Conservation (phyloP, 208 protist genomes). For the Crithidia expoeki region DNA sequence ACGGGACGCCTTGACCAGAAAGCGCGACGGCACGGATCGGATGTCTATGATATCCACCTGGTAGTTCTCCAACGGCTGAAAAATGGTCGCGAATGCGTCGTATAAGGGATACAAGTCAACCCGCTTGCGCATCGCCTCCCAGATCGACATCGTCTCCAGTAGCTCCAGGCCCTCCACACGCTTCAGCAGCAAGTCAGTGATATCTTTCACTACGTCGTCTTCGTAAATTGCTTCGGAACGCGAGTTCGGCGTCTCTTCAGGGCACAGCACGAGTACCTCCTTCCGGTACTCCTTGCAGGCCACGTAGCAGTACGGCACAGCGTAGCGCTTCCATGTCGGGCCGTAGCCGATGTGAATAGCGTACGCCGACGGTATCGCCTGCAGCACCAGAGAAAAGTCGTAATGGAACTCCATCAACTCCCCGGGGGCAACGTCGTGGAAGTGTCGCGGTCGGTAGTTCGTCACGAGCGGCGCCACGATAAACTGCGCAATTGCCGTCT, state of each 20-base stretch:
- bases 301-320: constrained; percentile 82
- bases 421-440: constrained; percentile 86
- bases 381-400: constrained; percentile 80
- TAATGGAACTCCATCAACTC: constrained; percentile 91
- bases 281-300: constrained; percentile 77
- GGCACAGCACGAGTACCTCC: constrained; percentile 83
- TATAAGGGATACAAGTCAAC: constrained; percentile 81
- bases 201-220: constrained; percentile 86
- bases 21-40: constrained; percentile 61
- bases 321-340: constrained; percentile 86
- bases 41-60: constrained; percentile 78
- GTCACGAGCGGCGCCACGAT: constrained; percentile 84
- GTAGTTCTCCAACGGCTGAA: constrained; percentile 84
- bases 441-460: constrained; percentile 88
- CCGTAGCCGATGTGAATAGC: constrained; percentile 81
- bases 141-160: constrained; percentile 69
- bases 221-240: constrained; percentile 84
- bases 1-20: constrained; percentile 71
- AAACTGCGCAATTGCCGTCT: constrained; percentile 87
- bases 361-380: constrained; percentile 54
- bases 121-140: constrained; percentile 74
- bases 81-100: constrained; percentile 82
- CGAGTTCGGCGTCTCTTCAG: constrained; percentile 85
- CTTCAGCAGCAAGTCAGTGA: constrained; percentile 80
- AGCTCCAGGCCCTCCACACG: constrained; percentile 73